A percentile compares a stretch with the other conserved stretches of the same genome.
These are phyloP conservation scores for Sisymbrium irio DNA, from an alignment of 345 rosid genomes.

Conservation along the genomic window DNA sequence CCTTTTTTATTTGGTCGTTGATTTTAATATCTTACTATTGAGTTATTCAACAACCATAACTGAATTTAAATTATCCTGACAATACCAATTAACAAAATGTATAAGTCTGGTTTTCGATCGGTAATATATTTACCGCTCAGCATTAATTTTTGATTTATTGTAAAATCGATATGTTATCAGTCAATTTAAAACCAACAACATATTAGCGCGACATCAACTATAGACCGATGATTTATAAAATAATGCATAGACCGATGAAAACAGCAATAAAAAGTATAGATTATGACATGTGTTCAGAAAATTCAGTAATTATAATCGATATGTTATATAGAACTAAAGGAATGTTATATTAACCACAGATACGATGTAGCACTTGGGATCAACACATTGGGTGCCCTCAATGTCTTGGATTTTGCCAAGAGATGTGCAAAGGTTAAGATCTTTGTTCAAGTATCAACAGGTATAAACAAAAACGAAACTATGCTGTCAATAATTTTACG, in stretches of 20 bases:
- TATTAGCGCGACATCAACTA: neutral
- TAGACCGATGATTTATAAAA: neutral
- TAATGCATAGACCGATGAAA: neutral
- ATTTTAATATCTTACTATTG: neutral
- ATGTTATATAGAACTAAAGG: neutral
- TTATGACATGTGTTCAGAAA: neutral
- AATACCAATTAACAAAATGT: neutral
- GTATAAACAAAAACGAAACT: conserved; percentile 31
- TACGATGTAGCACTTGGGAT: conserved; percentile 51
- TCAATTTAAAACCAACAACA: neutral
- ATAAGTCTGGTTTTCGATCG: neutral
- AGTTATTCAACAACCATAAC: neutral
- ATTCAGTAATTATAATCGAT: neutral
- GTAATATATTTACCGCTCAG: neutral
- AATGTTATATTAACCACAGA: conserved; percentile 8
- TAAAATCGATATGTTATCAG: neutral
- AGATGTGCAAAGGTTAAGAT: conserved; percentile 42
- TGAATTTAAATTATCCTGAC: neutral
- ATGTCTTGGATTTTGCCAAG: conserved; percentile 54
- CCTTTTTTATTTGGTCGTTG: neutral
- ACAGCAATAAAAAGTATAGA: neutral
- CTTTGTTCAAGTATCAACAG: conserved; percentile 68
- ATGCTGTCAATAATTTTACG: too few species aligned
- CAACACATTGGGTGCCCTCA: conserved; percentile 51
- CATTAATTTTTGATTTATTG: neutral